Evolutionary conservation across 257 asterid species (phyloP).

Genomic region (Echium plantagineum): DNA sequence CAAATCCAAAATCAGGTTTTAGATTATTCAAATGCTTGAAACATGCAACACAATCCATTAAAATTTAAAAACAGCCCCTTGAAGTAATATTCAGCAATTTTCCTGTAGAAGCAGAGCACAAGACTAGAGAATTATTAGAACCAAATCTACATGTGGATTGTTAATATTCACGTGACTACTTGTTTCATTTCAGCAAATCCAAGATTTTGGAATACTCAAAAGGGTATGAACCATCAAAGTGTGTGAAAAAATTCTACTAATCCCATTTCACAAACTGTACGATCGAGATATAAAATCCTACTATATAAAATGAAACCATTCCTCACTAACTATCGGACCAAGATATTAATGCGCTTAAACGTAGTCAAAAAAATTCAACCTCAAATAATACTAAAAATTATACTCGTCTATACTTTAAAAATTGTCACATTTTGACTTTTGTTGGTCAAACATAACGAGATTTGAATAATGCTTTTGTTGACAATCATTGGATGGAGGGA

Average conservation of each 20-base stretch:
- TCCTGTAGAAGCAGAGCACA: slow-evolving; percentile 27
- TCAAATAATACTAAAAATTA: no score
- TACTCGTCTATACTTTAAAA: no score
- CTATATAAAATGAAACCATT: no score
- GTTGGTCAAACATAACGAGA: no score
- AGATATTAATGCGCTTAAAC: no score
- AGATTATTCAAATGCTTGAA: slow-evolving; percentile 12
- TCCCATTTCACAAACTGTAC: no score
- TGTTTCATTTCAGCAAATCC: background rate
- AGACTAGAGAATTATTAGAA: slow-evolving; percentile 21
- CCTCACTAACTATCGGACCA: no score
- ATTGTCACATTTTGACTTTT: no score
- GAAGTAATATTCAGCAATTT: slow-evolving; percentile 13
- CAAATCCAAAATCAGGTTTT: slow-evolving; percentile 27
- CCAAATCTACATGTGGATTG: slow-evolving; percentile 33
- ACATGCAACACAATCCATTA: slow-evolving; percentile 38
- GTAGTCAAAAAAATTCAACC: no score
- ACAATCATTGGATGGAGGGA: no score
- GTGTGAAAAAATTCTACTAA: background rate
- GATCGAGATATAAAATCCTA: no score
- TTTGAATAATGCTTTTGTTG: no score
- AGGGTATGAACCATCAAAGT: background rate
- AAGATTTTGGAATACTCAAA: background rate
- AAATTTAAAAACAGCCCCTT: slow-evolving; percentile 17
- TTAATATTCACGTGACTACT: background rate